Percentiles rank a stretch among this genome's conserved stretches.
These are phyloP conservation scores for Psilocybe sp. DNA, from an alignment of 768 basidiomycete genomes.

Conservation along the genomic window DNA sequence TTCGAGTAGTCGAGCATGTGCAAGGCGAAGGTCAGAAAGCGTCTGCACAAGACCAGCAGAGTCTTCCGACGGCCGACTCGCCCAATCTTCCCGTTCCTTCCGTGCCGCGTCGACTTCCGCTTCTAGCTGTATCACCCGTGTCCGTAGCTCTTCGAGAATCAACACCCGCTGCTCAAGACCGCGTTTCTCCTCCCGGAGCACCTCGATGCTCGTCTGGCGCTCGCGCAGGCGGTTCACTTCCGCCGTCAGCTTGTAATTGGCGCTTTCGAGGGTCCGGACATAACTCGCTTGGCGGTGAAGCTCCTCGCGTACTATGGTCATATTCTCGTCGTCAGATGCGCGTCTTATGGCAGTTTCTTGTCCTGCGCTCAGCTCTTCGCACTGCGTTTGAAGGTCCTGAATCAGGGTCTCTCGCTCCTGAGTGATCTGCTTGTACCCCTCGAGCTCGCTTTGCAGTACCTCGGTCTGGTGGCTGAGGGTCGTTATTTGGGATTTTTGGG, in stretches of 20 bases:
- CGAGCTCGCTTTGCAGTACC: slow-evolving; percentile 47
- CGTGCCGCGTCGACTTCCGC: slow-evolving; percentile 63
- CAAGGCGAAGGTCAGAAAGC: slow-evolving; percentile 57
- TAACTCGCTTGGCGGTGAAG: slow-evolving; percentile 64
- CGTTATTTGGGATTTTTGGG: slow-evolving; percentile 51
- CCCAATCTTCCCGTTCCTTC: slow-evolving; percentile 57
- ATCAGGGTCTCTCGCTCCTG: slow-evolving; percentile 38
- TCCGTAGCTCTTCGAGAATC: slow-evolving; percentile 52
- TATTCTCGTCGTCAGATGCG: slow-evolving; percentile 48
- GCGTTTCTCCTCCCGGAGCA: slow-evolving; percentile 73
- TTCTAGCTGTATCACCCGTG: slow-evolving; percentile 54
- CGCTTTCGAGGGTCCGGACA: slow-evolving; percentile 54
- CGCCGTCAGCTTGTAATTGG: slow-evolving; percentile 50
- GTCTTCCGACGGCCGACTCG: too few relatives aligned
- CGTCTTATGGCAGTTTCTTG: slow-evolving; percentile 26
- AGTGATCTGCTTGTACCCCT: slow-evolving; percentile 36
- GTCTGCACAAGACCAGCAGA: slow-evolving; percentile 43
- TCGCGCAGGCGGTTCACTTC: slow-evolving; percentile 57
- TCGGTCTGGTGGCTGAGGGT: slow-evolving; percentile 43
- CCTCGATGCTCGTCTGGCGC: slow-evolving; percentile 59
- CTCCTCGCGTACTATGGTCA: slow-evolving; percentile 65
- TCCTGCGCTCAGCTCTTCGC: slow-evolving; percentile 40
- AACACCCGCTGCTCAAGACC: slow-evolving; percentile 52
- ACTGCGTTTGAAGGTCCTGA: slow-evolving; percentile 42
- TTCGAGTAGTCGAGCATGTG: slow-evolving; percentile 63